Evolutionary conservation across 2,329 filamentous ascomycete species (phyloP).

Genomic region (Thyridium curvatum): DNA sequence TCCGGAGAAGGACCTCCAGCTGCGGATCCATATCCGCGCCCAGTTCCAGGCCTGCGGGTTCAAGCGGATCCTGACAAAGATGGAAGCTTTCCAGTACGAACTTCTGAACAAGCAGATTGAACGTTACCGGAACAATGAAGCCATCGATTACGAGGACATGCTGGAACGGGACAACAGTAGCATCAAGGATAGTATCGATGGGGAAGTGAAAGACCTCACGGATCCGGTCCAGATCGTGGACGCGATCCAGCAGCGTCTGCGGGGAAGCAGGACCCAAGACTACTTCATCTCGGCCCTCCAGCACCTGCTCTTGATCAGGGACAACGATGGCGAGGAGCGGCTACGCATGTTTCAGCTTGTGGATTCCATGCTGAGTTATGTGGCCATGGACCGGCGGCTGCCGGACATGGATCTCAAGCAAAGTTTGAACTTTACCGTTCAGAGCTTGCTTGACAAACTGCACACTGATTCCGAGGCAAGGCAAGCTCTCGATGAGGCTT

Average conservation of each 20-base stretch:
- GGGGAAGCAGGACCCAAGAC: constrained; percentile 80
- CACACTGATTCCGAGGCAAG: constrained; percentile 95
- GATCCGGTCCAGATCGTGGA: constrained; percentile 92
- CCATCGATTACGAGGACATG: constrained; percentile 97
- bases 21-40: constrained; percentile 88
- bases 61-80: constrained; percentile 89
- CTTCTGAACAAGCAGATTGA: constrained; percentile 98
- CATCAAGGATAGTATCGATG: constrained; percentile 81
- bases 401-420: constrained; percentile 98
- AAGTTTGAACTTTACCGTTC: constrained; percentile 94
- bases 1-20: constrained; percentile 78
- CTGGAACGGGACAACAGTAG: constrained; percentile 86
- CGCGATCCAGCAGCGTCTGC: constrained; percentile 79
- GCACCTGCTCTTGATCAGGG: constrained; percentile 85
- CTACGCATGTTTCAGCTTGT: constrained; percentile 95
- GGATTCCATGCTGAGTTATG: constrained; percentile 97
- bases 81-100: constrained; percentile 98
- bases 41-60: constrained; percentile 96
- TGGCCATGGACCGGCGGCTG: constrained; percentile 92
- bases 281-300: constrained; percentile 96
- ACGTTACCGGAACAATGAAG: constrained; percentile 86
- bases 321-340: constrained; percentile 87
- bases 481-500: constrained; percentile 83
- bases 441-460: constrained; percentile 88
- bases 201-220: constrained; percentile 83